Evolutionary conservation across 2,329 filamentous ascomycete genomes (phyloP), one percentile per base, ranked within the genome.

Genomic region (Ciborinia camelliae): DNA sequence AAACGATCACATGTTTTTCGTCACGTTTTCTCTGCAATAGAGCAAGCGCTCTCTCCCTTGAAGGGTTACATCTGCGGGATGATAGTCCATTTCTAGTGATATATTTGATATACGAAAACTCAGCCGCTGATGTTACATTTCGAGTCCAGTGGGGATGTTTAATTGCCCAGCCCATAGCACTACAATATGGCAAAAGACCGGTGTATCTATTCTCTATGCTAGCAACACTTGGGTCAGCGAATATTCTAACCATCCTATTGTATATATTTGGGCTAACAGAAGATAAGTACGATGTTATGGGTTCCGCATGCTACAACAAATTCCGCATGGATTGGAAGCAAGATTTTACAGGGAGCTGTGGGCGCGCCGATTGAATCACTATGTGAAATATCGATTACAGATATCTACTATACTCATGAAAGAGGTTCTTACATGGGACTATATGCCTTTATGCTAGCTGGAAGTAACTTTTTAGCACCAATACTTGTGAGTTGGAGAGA

Each of bases 111-210:
- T 35, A 1, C 20, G 18, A 18, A 18, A 32, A n/a, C 10, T 5
- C 20, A 28, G 15, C 28, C 14, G 53, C 55, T 65, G n/a, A 66
- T 41, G 10, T 10, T n/a, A 28, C 15, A 9, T 12, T 39, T 35
- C n/a, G 79, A n/a, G 76, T 81, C 26, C 81, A 81, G 3, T 83
- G 80, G 81, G 81, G 80, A 0, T 78, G 79, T 67, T 71, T 84
- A 3, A 74, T 84, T 50, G 83, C 80, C 79, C 82, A 84, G 68
- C 81, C 82, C 3, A 70, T 84, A 37, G 82, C 82, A 0, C 71
- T 84, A 23, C 79, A 80, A 55, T 83, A 81, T 66, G 82, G 82
- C n/a, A 70, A 70, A 53, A 57, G 71, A 15, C 68, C 69, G 9
- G 66, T 71, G 4, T 72, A 71, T 53, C 63, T 72, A 15, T 66